Evolutionary conservation across 441 rosid species (phyloP).

Genomic region (Biscutella laevigata): DNA sequence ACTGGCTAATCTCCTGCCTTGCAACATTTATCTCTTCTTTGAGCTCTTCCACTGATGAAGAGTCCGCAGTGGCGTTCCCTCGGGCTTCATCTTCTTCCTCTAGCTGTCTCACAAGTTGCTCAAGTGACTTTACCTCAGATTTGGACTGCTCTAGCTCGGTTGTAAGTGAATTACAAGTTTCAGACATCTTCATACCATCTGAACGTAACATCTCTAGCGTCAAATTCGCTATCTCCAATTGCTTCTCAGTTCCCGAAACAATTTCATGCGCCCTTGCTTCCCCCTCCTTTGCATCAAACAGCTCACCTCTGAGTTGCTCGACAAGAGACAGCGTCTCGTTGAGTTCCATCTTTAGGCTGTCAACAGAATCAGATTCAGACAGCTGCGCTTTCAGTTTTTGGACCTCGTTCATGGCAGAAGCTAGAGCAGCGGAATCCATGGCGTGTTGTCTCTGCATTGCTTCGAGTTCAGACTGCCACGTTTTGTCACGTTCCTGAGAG

Average conservation of each 20-base stretch:
- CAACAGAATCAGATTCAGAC: slow-evolving; percentile 57
- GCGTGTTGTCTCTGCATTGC: slow-evolving; percentile 79
- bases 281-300: slow-evolving; percentile 54
- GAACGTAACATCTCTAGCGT: slow-evolving; percentile 52
- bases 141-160: slow-evolving; percentile 63
- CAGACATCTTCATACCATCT: slow-evolving; percentile 51
- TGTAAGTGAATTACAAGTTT: slow-evolving; percentile 43
- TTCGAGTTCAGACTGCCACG: slow-evolving; percentile 94
- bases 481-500: slow-evolving; percentile 81
- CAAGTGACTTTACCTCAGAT: slow-evolving; percentile 49
- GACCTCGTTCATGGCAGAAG: slow-evolving; percentile 76
- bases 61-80: slow-evolving; percentile 11
- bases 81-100: slow-evolving; percentile 25
- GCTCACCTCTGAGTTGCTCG: slow-evolving; percentile 52
- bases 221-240: slow-evolving; percentile 54
- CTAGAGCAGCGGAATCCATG: slow-evolving; percentile 68
- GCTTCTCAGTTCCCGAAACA: slow-evolving; percentile 45
- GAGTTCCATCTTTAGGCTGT: slow-evolving; percentile 55
- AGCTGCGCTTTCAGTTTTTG: slow-evolving; percentile 79
- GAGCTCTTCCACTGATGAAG: slow-evolving; percentile 43
- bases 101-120: slow-evolving; percentile 53
- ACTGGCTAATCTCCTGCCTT: slow-evolving; percentile 47
- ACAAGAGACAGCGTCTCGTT: slow-evolving; percentile 57
- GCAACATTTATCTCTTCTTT: slow-evolving; percentile 43
- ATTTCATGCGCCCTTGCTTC: slow-evolving; percentile 66